Base-by-base conservation (phyloP, 1,139 yeast species). In the Suhomyces yuchorum region DNA sequence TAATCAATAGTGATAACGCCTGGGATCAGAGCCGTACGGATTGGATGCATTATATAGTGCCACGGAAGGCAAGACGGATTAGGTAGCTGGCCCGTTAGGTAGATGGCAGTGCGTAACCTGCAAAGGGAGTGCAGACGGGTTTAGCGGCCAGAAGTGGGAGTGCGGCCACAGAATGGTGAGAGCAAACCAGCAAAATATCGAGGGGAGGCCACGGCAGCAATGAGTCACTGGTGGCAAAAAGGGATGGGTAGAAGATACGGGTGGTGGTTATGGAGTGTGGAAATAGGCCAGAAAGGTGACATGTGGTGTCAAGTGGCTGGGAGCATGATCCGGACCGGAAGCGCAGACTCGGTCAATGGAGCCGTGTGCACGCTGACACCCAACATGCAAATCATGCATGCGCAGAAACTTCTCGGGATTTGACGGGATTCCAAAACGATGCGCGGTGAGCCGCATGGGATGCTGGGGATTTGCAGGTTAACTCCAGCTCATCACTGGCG, bases 31-130 rank as follows among this genome's bases (percentile, higher is more conserved):
- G 24, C 24, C 37, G 24, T 20, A 20, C 37, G 24, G 37, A 20
- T 9, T 19, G 22, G 23, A 14, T 35, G 23, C n/a, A 14, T 20
- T 36, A 36, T 20, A 36, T 36, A 36, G 39, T 22, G 28, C 26
- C 39, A 36, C 26, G 19, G 22, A 36, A 8, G 30, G 28, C 28
- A 11, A 19, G 23, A 20, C 39, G 17, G 18, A 36, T 20, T 23
- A 20, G 28, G 28, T n/a, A 23, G 15, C 28, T 6, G 28, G 39
- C 15, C 28, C 39, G 28, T 36, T 23, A n/a, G 39, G 28, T 22
- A 34, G 23, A 34, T 18, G 37, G 37, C 37, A 18, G 12, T 34
- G 37, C 37, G 20, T 22, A 34, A 34, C 37, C 37, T 34, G 37
- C 37, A 34, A 34, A 34, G n/a, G n/a, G 7, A 18, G 37, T 22